Conservation (phyloP, 176 grass and related monocot species). For the Bolboschoenus planiculmis region DNA sequence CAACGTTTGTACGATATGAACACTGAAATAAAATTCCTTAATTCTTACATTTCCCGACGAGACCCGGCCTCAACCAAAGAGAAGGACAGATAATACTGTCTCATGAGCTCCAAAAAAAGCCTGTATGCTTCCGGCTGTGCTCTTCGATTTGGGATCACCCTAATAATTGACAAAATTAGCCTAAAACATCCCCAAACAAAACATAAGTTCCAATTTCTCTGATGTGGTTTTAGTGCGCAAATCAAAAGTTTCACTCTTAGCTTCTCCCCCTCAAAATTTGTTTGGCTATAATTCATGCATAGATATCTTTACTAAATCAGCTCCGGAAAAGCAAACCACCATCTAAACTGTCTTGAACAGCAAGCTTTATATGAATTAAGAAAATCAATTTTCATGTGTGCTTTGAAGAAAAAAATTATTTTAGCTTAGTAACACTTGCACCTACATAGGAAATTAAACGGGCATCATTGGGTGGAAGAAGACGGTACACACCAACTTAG, state of each 20-base stretch:
- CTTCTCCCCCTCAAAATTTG: background rate
- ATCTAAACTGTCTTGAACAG: background rate
- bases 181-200: background rate
- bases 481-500: background rate
- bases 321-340: background rate
- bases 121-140: slow-evolving; percentile 38
- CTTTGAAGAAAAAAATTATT: background rate
- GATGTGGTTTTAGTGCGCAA: background rate
- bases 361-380: background rate
- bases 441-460: too few relatives aligned
- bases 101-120: slow-evolving; percentile 33
- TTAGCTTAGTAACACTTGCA: background rate
- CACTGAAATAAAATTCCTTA: background rate
- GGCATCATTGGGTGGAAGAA: too few relatives aligned
- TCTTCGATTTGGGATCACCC: slow-evolving; percentile 28
- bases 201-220: background rate
- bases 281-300: background rate
- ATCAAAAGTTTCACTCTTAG: background rate
- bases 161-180: background rate
- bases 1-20: slow-evolving; percentile 1
- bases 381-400: background rate
- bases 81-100: slow-evolving; percentile 12
- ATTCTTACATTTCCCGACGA: background rate
- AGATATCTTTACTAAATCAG: background rate
- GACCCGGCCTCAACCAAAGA: background rate